phyloP scores from a whole-genome alignment of 2,329 filamentous ascomycete genomes.

The Botryotinia convoluta region DNA sequence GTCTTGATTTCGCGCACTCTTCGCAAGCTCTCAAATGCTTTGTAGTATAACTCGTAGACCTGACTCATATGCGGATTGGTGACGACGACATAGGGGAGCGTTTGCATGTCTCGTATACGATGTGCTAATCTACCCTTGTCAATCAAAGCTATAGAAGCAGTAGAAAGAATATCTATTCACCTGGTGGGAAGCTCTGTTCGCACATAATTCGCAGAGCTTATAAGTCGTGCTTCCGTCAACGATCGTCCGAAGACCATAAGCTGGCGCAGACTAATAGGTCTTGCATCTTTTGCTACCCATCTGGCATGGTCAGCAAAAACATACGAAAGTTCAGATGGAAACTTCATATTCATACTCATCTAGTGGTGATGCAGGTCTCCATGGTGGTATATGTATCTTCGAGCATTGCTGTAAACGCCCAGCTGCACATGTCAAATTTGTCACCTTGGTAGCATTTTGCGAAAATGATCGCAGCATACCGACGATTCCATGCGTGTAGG shows the following conservation, averaged over 20 bases:
- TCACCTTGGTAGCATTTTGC: conserved; percentile 36
- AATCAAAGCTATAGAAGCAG: background rate
- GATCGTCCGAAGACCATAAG: conserved; percentile 96
- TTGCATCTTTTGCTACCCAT: conserved; percentile 89
- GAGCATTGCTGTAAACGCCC: conserved; percentile 19
- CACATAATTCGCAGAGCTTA: conserved; percentile 97
- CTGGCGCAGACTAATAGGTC: conserved; percentile 94
- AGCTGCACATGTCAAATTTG: conserved; percentile 30
- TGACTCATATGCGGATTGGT: conserved; percentile 92
- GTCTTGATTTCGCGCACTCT: conserved; percentile 79
- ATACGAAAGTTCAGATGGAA: background rate
- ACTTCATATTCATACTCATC: conserved; percentile 53
- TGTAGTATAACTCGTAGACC: conserved; percentile 95
- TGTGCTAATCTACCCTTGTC: conserved; percentile 70
- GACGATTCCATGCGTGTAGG: conserved; percentile 36
- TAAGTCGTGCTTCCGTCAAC: conserved; percentile 80
- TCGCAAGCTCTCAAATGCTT: conserved; percentile 89
- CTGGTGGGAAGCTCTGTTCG: conserved; percentile 88
- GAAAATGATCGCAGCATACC: conserved; percentile 39
- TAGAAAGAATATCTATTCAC: conserved; percentile 42
- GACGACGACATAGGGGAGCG: conserved; percentile 90
- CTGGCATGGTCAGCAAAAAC: conserved; percentile 45
- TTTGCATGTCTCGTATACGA: conserved; percentile 95
- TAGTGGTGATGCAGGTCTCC: conserved; percentile 61
- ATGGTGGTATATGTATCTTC: conserved; percentile 43